Conservation (phyloP, 257 asterid genomes). For the Thymus quinquecostatus region DNA sequence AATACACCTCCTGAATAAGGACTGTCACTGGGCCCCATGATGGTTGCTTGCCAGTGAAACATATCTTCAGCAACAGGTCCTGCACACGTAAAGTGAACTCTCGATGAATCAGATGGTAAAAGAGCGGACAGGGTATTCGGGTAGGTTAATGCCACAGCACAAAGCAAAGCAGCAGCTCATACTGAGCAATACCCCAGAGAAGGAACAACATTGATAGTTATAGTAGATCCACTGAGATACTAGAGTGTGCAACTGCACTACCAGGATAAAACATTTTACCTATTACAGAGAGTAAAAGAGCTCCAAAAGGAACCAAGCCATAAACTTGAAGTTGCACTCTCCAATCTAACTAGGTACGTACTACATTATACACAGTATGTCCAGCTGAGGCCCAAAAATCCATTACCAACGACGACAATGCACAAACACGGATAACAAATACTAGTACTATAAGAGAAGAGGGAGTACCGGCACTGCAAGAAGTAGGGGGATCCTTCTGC, state of each 20-base stretch:
- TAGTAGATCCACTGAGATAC: not conserved
- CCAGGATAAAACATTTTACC: not conserved
- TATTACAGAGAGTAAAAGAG: not conserved
- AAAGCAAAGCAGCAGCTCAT: not conserved
- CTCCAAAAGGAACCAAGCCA: not conserved
- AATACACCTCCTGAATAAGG: slow-evolving; percentile 32
- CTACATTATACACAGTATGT: not conserved
- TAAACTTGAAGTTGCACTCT: not conserved
- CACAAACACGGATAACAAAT: not conserved
- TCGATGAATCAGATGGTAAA: not conserved
- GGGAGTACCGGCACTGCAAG: slow-evolving; percentile 38
- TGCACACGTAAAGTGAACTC: slow-evolving; percentile 1
- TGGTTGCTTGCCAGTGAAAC: slow-evolving; percentile 41
- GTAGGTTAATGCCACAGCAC: slow-evolving; percentile 8
- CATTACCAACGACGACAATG: not conserved
- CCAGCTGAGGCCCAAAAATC: not conserved
- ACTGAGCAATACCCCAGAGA: not conserved
- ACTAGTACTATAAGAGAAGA: not conserved
- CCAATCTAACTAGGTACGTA: not conserved
- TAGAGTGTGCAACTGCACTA: not conserved
- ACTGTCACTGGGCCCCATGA: slow-evolving; percentile 34
- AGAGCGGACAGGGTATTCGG: not conserved
- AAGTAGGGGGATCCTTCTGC: slow-evolving; percentile 45
- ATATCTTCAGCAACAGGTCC: slow-evolving; percentile 41
- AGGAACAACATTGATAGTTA: not conserved